Evolutionary conservation across 2,329 filamentous ascomycete genomes (phyloP), one percentile per base, ranked within the genome.

Genomic region (Orbilia brochopaga): DNA sequence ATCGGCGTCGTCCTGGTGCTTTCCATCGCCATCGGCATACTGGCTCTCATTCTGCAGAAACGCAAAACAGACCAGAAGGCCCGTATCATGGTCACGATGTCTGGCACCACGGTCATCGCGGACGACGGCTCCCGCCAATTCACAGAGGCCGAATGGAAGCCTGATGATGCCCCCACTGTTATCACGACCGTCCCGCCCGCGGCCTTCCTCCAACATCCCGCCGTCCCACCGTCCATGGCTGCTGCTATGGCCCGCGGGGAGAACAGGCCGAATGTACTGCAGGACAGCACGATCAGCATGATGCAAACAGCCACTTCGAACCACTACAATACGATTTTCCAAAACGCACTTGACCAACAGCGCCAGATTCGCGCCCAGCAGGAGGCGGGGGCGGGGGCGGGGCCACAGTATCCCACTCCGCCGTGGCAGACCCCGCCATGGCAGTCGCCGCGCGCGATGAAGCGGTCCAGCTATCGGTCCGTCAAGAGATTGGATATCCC

Each of bases 401-500:
- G n/a, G n/a, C 15, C 15, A 58, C 53, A 6, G 1, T 37, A 10
- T 52, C 61, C 13, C 3, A 15, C 11, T 53, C 32, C 8, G 32
- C 27, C 27, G n/a, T n/a, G n/a, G n/a, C n/a, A n/a, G n/a, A n/a
- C n/a, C n/a, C n/a, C n/a, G n/a, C n/a, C n/a, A n/a, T n/a, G n/a
- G n/a, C n/a, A n/a, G n/a, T n/a, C 56, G n/a, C 50, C 52, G 24
- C 48, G 21, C n/a, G 7, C 24, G 21, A 10, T 46, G 21, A 69
- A 69, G 19, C 32, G 65, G 24, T 21, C 52, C 1, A 69, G 65
- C 44, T 63, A 63, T 23, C 58, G 62, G 65, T 69, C 65, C 0
- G 65, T 57, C 10, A 69, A 69, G 30, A 62, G 19, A 35, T 19
- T 69, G 53, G 65, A 69, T 32, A 69, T 69, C 19, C 65, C 65